A percentile compares a stretch with the other conserved stretches of the same genome.
phyloP scores from a whole-genome alignment of 2,329 filamentous ascomycete genomes.

The Colletotrichum limetticola region DNA sequence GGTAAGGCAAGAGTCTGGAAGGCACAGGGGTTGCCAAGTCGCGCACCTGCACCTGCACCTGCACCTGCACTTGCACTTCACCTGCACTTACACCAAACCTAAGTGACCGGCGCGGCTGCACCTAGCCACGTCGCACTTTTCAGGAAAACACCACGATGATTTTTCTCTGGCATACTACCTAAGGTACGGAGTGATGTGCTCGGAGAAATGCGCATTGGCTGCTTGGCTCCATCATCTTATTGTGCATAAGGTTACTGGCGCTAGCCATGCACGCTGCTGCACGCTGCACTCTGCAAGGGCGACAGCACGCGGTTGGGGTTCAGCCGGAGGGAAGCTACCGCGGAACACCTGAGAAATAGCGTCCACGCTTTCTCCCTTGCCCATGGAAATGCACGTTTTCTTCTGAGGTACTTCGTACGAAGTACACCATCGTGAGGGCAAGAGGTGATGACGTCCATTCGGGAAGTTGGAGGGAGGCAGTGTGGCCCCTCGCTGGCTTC shows the following conservation, averaged over 20 bases:
- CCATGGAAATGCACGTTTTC: not conserved
- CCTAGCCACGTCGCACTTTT: not conserved
- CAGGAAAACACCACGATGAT: not conserved
- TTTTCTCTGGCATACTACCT: not conserved
- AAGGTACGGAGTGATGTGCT: too few relatives aligned
- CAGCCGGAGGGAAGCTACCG: not conserved
- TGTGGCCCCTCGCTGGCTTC: not conserved
- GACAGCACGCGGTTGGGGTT: not conserved
- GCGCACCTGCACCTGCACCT: not conserved
- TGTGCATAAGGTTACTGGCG: not conserved
- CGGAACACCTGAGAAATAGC: not conserved
- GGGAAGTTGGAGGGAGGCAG: not conserved
- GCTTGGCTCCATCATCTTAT: not conserved
- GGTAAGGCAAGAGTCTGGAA: not conserved
- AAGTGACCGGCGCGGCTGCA: not conserved
- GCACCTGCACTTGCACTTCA: not conserved
- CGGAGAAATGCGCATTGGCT: not conserved
- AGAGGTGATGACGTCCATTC: not conserved
- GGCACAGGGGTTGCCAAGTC: not conserved
- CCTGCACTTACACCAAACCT: not conserved
- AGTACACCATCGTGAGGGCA: not conserved
- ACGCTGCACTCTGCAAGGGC: constrained; percentile 8
- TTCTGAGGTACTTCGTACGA: too few relatives aligned
- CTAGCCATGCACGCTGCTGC: not conserved
- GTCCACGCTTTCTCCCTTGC: not conserved